Evolutionary conservation across 2,329 filamentous ascomycete genomes (phyloP), one percentile per base, ranked within the genome.

Genomic region (Hypoxylon rubiginosum): DNA sequence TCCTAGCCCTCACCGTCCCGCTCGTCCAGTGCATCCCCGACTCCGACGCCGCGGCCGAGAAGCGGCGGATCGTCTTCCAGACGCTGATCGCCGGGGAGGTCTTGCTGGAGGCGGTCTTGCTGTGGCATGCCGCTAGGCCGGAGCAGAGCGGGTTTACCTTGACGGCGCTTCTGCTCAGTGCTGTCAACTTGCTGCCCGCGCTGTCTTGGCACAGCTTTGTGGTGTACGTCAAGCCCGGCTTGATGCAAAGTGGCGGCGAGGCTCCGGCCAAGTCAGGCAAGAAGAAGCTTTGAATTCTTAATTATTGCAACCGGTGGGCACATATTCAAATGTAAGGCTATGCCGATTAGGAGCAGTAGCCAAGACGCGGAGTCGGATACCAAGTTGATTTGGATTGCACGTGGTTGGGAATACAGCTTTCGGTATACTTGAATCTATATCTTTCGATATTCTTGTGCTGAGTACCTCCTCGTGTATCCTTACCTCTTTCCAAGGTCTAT

Each of bases 11-110:
- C 41, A 68, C 69, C 3, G 30, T 73, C 21, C 71, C 71, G 11
- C 39, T 71, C 15, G 19, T 72, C 34, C 54, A 62, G 26, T 69
- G 68, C 28, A 63, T 71, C 32, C 64, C 68, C 8, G 39, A 71
- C 24, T 68, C 64, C 9, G 43, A 55, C 10, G 62, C 64, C 17
- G 62, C 60, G 30, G 55, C 62, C 15, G 69, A 71, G 48, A 63
- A 66, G 57, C 66, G 71, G 1, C 62, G 57, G 6, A 57, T 73
- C 15, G 24, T 68, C 53, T 72, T 69, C 59, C 61, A 68, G 24
- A 73, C 71, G 5, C 68, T 73, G 11, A 50, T 64, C 13, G 62
- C 70, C 5, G 71, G 71, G 3, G 71, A 73, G 53, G 54, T 70
- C 30, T 65, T 66, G 13, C 45, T 72, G 10, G 63, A 70, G 49